Evolutionary conservation across 768 basidiomycete genomes (phyloP), one percentile per base, ranked within the genome.

Genomic region (Trametopsis cervina): DNA sequence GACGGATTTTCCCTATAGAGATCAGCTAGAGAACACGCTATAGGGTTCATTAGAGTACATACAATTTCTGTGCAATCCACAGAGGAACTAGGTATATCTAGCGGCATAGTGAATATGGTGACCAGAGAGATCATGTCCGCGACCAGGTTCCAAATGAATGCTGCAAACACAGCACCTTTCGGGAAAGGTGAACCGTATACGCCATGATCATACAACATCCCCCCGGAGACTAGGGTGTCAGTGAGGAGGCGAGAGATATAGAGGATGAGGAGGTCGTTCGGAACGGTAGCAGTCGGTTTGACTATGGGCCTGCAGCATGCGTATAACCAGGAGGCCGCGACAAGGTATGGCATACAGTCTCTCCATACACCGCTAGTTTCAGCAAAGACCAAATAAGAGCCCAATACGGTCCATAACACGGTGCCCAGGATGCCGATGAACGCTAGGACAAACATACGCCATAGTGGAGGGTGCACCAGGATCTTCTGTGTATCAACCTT

Each of bases 281-380:
- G 83, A 1, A 75, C 71, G 0, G 83, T 89, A 0, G 75, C 63
- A 4, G 69, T 66, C 0, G 81, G 79, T 33, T 67, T 67, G 22
- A 72, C 57, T 12, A 83, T 64, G 1, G 83, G 78, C 39, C 79
- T 77, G 18, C 72, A 55, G 17, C 77, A 61, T 0, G 82, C 78
- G 55, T 86, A 89, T 29, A 85, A 60, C 89, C 89, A 90, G 4
- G 78, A 67, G 0, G 66, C 52, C 0, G 79, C 77, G 20, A 77
- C 56, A 23, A 83, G 58, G 42, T 83, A 64, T 0, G 72, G 66
- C 6, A 67, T 67, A 2, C 71, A 49, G 15, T 64, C 69, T 11
- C 46, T 54, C 68, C 72, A 72, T 1, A 53, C 25, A 6, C 57
- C 46, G 21, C 56, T 53, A 0, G 58, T 49, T 18, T 72, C 61